Evolutionary conservation across 73 alveolate genomes (phyloP).

Genomic region (Stentor coeruleus): DNA sequence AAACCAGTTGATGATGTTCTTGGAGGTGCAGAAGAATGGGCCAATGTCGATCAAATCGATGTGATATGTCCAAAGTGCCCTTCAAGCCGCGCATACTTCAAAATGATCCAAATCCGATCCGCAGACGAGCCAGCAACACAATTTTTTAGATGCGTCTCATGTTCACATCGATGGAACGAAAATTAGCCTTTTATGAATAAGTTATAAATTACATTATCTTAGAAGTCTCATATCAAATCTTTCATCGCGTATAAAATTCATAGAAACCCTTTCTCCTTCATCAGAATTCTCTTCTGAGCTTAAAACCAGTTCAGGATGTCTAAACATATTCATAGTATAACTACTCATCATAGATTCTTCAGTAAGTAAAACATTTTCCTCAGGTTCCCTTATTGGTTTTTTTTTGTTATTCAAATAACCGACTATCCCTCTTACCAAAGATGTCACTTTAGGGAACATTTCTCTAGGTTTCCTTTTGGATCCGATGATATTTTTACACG

Average conservation of each 20-base stretch:
- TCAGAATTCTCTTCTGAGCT: too few species aligned
- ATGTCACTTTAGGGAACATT: not conserved
- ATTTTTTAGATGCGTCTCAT: constrained; percentile 58
- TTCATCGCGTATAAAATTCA: too few species aligned
- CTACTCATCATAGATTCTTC: too few species aligned
- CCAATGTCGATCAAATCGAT: constrained; percentile 50
- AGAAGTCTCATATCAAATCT: too few species aligned
- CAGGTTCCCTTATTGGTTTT: too few species aligned
- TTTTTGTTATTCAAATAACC: too few species aligned
- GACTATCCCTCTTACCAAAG: too few species aligned
- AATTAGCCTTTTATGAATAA: constrained; percentile 24
- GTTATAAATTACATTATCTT: too few species aligned
- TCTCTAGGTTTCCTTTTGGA: not conserved
- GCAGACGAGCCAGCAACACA: constrained; percentile 87
- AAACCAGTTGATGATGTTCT: constrained; percentile 69
- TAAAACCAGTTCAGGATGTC: too few species aligned
- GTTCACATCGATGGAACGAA: constrained; percentile 74
- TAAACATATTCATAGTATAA: too few species aligned
- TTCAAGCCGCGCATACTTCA: constrained; percentile 53
- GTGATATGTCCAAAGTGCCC: constrained; percentile 65
- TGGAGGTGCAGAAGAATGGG: constrained; percentile 85
- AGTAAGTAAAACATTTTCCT: too few species aligned
- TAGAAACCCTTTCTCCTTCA: too few species aligned
- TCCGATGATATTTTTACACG: not conserved
- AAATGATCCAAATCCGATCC: constrained; percentile 63